These are phyloP conservation scores for Rhizopus microsporus DNA, from an alignment of 371 early-diverging fungal species.

Conservation along the genomic window DNA sequence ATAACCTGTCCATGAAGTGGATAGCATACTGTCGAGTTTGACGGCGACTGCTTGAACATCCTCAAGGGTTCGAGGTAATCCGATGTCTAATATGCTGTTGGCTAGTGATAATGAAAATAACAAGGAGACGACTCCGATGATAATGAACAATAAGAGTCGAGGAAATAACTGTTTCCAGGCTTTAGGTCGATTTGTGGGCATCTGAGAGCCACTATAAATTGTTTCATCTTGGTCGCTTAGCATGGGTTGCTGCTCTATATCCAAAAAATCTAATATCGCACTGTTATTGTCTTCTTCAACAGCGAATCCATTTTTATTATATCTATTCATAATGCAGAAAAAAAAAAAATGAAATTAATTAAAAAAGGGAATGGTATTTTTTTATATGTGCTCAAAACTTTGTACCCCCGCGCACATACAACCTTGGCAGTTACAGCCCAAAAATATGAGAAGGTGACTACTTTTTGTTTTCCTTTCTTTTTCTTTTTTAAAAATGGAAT, in stretches of 20 bases:
- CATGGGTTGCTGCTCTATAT: background rate
- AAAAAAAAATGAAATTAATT: conserved; percentile 4
- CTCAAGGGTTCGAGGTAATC: conserved; percentile 41
- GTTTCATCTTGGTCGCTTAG: conserved; percentile 27
- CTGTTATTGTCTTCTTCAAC: background rate
- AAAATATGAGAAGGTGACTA: too few species aligned
- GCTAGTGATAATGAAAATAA: conserved; percentile 39
- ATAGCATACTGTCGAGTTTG: conserved; percentile 36
- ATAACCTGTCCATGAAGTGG: conserved; percentile 36
- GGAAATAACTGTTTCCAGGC: conserved; percentile 33
- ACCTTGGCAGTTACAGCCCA: too few species aligned
- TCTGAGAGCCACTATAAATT: conserved; percentile 20
- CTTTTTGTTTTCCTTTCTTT: background rate
- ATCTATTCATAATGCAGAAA: conserved; percentile 6
- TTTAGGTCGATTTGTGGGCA: conserved; percentile 4
- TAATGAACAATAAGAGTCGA: conserved; percentile 32
- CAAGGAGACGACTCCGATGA: conserved; percentile 38
- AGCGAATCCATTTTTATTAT: conserved; percentile 1
- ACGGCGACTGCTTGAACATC: conserved; percentile 40
- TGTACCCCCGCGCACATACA: too few species aligned
- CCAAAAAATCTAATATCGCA: background rate
- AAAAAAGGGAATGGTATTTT: conserved; percentile 4
- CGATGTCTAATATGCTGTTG: conserved; percentile 36
- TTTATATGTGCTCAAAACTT: background rate
- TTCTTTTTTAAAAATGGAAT: too few species aligned